These are phyloP conservation scores for Fraxinus americana DNA, from an alignment of 257 asterid genomes.

Conservation along the genomic window DNA sequence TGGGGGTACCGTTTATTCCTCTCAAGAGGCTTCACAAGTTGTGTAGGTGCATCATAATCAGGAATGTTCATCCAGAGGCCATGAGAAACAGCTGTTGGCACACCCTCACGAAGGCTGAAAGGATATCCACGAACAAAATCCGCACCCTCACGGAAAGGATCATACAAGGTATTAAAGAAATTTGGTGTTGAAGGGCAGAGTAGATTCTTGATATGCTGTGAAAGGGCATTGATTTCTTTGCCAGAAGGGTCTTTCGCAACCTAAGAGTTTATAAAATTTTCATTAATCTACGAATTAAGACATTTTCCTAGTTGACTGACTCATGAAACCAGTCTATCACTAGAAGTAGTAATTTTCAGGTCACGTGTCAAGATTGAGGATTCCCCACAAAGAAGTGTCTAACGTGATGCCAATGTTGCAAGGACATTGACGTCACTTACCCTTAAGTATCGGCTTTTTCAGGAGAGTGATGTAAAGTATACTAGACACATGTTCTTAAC, in stretches of 20 bases:
- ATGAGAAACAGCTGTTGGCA: constrained; percentile 84
- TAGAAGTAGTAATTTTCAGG: too few relatives aligned
- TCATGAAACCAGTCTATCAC: too few relatives aligned
- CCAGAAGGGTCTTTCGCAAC: constrained; percentile 90
- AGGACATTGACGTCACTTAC: too few relatives aligned
- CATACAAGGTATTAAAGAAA: constrained; percentile 90
- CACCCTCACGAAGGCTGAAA: constrained; percentile 88
- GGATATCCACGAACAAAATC: constrained; percentile 96
- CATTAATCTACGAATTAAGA: not conserved
- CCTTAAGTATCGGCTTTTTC: too few relatives aligned
- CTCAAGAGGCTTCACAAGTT: constrained; percentile 91
- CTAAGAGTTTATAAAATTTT: constrained; percentile 31
- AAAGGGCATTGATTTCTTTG: constrained; percentile 67
- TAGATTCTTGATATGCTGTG: constrained; percentile 80
- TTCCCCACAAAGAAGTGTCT: too few relatives aligned
- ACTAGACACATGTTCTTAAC: too few relatives aligned
- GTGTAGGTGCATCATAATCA: constrained; percentile 97
- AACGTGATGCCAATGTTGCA: too few relatives aligned
- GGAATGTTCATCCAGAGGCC: constrained; percentile 96
- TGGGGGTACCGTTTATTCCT: constrained; percentile 61
- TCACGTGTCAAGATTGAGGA: too few relatives aligned
- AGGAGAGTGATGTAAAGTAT: too few relatives aligned
- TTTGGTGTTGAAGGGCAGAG: constrained; percentile 81
- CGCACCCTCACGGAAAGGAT: constrained; percentile 78
- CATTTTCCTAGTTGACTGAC: too few relatives aligned